These are phyloP conservation scores for Grigorovia humatica DNA, from an alignment of 805 yeast genomes.

Conservation along the genomic window DNA sequence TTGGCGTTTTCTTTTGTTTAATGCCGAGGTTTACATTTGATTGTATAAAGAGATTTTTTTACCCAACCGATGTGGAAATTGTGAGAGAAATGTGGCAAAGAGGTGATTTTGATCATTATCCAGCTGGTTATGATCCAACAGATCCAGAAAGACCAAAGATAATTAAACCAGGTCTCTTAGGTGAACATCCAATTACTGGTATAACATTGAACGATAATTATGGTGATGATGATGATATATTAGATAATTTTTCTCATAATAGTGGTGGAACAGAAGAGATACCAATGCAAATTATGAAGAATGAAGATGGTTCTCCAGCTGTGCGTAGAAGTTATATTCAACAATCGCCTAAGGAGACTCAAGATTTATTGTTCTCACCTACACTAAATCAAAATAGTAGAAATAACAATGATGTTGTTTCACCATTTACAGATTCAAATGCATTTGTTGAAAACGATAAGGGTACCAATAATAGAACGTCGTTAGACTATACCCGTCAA, in stretches of 20 bases:
- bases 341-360: constrained; percentile 21
- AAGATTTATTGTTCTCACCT: constrained; percentile 20
- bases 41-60: constrained; percentile 39
- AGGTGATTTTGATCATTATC: constrained; percentile 62
- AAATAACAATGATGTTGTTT: not conserved
- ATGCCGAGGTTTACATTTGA: constrained; percentile 60
- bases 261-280: constrained; percentile 33
- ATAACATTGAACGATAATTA: constrained; percentile 7
- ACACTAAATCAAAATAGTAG: not conserved
- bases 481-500: constrained; percentile 31
- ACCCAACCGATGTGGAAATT: constrained; percentile 63
- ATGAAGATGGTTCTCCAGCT: constrained; percentile 22
- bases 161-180: constrained; percentile 32
- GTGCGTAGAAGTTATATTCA: constrained; percentile 12
- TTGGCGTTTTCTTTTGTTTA: constrained; percentile 55
- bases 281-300: constrained; percentile 24
- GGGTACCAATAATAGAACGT: constrained; percentile 20
- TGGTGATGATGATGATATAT: constrained; percentile 3
- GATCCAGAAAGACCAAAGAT: constrained; percentile 56
- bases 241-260: constrained; percentile 17
- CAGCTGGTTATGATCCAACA: constrained; percentile 66
- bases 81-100: constrained; percentile 57
- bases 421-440: not conserved
- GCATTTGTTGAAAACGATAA: not conserved
- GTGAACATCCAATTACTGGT: constrained; percentile 29